Evolutionary conservation across 257 asterid genomes (phyloP), one percentile per base, ranked within the genome.

Genomic region (Gentiana dahurica): DNA sequence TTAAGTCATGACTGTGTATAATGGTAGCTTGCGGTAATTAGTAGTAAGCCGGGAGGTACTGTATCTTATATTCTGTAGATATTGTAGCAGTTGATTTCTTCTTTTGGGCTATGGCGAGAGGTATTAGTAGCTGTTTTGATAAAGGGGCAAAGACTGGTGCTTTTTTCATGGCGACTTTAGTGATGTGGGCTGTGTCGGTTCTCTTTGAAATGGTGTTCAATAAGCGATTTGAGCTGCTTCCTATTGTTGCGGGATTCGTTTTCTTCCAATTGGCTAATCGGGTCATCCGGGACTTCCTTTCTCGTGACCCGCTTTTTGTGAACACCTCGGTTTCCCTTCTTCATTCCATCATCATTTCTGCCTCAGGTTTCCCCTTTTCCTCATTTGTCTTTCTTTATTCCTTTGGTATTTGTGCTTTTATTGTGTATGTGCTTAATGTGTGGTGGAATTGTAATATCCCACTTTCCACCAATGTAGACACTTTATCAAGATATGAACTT

Each of bases 311-410:
- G 8, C 80, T 87, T 64, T 75, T 82, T 54, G 96, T 90, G 63
- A 90, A 90, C 75, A 87, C 96, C 38, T 82, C 86, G 62, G 89
- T 87, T 63, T 90, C 98, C 69, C 94, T 90, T 51, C 74, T 91
- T 52, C 98, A 91, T 62, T 87, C 98, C 54, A 81, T 81, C 73
- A 71, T 80, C 67, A 81, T 77, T 53, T 91, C 97, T 24, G 68
- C 84, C 36, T 66, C 81, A 51, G 95, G 95, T 86, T 24, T 36
- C 73, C 76, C 54, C 34, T 41, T 50, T 63, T 12, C 32, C 6
- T 47, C 8, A 12, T 3, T 34, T 8, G 50, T 9, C 9, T 41
- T 41, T 3, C 49, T 15, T 41, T n/a, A 12, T 41, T 41, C 6
- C 5, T 41, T 41, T 10, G 6, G 24, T 5, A 41, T 41, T 1